phyloP scores from a whole-genome alignment of 1,284 basidiomycete genomes.

The Irpex rosettiformis region DNA sequence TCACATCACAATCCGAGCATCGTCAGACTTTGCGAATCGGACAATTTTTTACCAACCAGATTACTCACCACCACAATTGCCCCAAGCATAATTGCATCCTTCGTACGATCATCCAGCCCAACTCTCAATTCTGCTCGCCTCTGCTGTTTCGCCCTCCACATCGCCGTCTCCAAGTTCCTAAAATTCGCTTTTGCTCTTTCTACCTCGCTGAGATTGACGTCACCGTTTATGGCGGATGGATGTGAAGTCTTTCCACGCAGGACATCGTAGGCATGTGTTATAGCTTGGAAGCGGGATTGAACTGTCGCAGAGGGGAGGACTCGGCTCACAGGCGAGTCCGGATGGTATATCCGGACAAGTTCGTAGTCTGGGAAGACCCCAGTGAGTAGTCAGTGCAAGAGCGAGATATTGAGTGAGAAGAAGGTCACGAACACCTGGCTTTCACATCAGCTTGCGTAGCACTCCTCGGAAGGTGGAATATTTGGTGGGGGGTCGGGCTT shows the following conservation, averaged over 20 bases:
- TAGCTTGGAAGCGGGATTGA: slow-evolving; percentile 59
- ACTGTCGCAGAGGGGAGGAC: slow-evolving; percentile 40
- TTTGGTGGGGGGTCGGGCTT: slow-evolving; percentile 62
- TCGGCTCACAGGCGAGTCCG: slow-evolving; percentile 55
- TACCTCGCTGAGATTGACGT: slow-evolving; percentile 27
- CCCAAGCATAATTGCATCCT: slow-evolving; percentile 49
- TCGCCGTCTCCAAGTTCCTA: slow-evolving; percentile 29
- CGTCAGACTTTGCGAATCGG: background rate
- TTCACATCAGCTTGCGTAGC: slow-evolving; percentile 62
- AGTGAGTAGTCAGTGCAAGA: background rate
- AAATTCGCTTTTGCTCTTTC: slow-evolving; percentile 28
- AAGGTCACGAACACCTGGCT: slow-evolving; percentile 49
- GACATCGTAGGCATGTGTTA: slow-evolving; percentile 57
- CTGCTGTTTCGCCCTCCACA: slow-evolving; percentile 39
- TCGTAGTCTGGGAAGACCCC: slow-evolving; percentile 72
- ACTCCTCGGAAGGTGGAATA: slow-evolving; percentile 58
- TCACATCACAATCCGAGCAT: background rate
- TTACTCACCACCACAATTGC: slow-evolving; percentile 45
- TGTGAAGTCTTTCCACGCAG: slow-evolving; percentile 37
- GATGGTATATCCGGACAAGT: slow-evolving; percentile 67
- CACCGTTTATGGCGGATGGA: background rate
- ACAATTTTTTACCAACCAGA: background rate
- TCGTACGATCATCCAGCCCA: slow-evolving; percentile 45
- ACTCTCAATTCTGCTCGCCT: slow-evolving; percentile 31
- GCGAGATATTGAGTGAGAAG: background rate